phyloP scores from a whole-genome alignment of 768 basidiomycete species.

The Xanthoconium purpureum region DNA sequence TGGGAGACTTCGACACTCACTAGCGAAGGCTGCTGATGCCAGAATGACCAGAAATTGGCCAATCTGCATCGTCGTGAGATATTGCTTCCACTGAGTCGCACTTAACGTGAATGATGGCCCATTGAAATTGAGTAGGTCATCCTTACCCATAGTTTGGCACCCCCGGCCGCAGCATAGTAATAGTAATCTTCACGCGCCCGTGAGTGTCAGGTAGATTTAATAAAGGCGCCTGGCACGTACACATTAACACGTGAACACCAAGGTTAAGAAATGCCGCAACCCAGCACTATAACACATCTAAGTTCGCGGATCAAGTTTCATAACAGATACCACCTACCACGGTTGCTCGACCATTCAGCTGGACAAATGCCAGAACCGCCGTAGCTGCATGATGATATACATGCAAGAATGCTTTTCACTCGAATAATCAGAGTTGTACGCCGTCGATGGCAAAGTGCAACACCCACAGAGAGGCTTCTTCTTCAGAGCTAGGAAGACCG shows the following conservation, averaged over 20 bases:
- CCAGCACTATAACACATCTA: slow-evolving; percentile 66
- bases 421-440: not conserved
- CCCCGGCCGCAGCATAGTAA: slow-evolving; percentile 91
- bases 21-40: not conserved
- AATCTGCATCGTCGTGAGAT: slow-evolving; percentile 25
- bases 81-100: slow-evolving; percentile 20
- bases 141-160: slow-evolving; percentile 20
- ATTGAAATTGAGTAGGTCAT: not conserved
- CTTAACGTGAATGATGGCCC: not conserved
- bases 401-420: slow-evolving; percentile 77
- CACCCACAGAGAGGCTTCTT: slow-evolving; percentile 89
- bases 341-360: slow-evolving; percentile 86
- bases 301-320: not conserved
- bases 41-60: slow-evolving; percentile 22
- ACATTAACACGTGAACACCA: slow-evolving; percentile 93
- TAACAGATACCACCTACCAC: slow-evolving; percentile 54
- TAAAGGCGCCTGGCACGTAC: slow-evolving; percentile 43
- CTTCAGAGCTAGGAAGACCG: slow-evolving; percentile 92
- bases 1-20: slow-evolving; percentile 2
- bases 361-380: slow-evolving; percentile 87
- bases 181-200: slow-evolving; percentile 72
- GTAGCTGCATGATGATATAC: slow-evolving; percentile 98
- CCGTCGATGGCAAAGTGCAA: not conserved
- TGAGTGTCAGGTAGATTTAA: not conserved
- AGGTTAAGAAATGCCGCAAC: slow-evolving; percentile 86